Evolutionary conservation across 371 early-diverging fungal genomes (phyloP), one percentile per base, ranked within the genome.

Genomic region (Furculomyces boomerangus): DNA sequence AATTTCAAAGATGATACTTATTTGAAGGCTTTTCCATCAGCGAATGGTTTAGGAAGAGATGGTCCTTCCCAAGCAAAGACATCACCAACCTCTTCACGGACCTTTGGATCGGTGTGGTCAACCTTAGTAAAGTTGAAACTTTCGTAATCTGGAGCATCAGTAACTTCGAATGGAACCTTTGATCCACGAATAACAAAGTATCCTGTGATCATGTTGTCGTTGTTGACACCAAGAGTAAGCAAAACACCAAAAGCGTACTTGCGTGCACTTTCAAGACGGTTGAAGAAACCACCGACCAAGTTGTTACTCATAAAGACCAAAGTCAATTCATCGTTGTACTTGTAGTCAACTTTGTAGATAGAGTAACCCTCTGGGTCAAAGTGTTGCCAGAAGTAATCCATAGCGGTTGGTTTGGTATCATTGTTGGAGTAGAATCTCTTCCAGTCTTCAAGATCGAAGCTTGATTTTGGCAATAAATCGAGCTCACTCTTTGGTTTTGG

Each of bases 391-490:
- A 93, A 86, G 85, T 85, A 93, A 74, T 90, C 74, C 74, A 84
- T 74, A 61, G 92, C 88, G 52, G 73, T 78, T 57, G 89, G 87
- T 56, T 72, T 69, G 59, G 83, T 81, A 57, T 90, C 86, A 72
- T 90, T 90, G 86, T 93, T 93, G 53, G 89, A 88, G 83, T 93
- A 93, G 73, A 84, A 79, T 57, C 93, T 83, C 81, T 93, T 92
- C 94, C 93, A 93, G 61, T 82, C 84, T 57, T 93, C 92, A 56
- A 92, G 62, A 63, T 73, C 66, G 72, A 93, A 81, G 61, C 71
- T 62, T 65, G 88, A 81, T 54, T 82, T 78, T 58, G 92, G 91
- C 66, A 92, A 76, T 59, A 80, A 71, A 63, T 93, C 93, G 61
- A 91, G 72, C 69, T 81, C 79, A 78, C 83, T 86, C 88, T 90